Evolutionary conservation across 305 asterid species (phyloP).

Genomic region (Stenogyne calaminthoides): DNA sequence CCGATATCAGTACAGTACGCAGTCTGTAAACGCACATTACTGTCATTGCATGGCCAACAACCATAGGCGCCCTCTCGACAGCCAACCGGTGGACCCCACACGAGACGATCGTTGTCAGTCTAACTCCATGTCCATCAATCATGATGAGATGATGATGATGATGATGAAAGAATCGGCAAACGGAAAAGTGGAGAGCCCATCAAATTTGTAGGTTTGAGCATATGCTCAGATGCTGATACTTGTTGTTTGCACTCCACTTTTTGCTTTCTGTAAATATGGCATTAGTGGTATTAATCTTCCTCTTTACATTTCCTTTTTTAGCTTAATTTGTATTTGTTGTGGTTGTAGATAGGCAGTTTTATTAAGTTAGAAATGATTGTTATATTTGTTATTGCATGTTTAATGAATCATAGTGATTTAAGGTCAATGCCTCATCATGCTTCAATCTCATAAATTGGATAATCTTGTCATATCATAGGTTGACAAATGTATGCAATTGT

Average conservation of each 20-base stretch:
- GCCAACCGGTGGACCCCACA: slow-evolving; percentile 32
- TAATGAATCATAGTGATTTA: slow-evolving; percentile 10
- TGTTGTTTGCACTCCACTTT: slow-evolving; percentile 4
- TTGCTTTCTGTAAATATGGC: slow-evolving; percentile 34
- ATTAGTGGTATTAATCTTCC: neutral
- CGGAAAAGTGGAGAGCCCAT: slow-evolving; percentile 51
- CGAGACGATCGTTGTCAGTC: slow-evolving; percentile 8
- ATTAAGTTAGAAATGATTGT: slow-evolving; percentile 25
- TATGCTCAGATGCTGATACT: neutral
- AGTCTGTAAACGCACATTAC: slow-evolving; percentile 35
- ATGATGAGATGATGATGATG: slow-evolving; percentile 4
- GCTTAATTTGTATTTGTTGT: slow-evolving; percentile 19
- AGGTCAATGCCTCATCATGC: neutral
- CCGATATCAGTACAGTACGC: slow-evolving; percentile 49
- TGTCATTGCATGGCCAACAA: slow-evolving; percentile 44
- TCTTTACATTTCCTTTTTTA: neutral
- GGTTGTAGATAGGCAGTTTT: slow-evolving; percentile 24
- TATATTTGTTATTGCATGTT: slow-evolving; percentile 22
- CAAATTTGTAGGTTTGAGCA: slow-evolving; percentile 14
- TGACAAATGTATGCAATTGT: neutral
- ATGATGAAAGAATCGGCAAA: slow-evolving; percentile 29
- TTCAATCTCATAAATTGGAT: neutral
- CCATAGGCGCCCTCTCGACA: slow-evolving; percentile 35
- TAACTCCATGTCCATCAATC: slow-evolving; percentile 21
- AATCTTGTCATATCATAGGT: no score